Conservation (phyloP, 345 rosid species). For the Brassica nigra region DNA sequence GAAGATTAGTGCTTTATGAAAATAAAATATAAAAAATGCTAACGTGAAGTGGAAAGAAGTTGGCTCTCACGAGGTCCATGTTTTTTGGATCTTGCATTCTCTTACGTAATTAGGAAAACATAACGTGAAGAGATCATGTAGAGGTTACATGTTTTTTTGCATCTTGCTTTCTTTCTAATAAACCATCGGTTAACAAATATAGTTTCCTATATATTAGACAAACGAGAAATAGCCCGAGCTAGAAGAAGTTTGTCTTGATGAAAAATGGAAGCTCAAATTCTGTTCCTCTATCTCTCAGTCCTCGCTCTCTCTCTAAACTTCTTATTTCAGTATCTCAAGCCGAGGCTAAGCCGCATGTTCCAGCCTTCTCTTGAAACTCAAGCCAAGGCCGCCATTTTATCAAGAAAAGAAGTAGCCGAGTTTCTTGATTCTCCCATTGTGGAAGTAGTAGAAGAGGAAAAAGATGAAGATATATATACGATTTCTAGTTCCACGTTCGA, state of each 20-base stretch:
- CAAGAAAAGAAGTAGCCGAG: slow-evolving; percentile 34
- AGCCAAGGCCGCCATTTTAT: slow-evolving; percentile 23
- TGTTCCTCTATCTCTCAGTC: neutral
- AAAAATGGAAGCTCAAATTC: slow-evolving; percentile 23
- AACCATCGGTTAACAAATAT: neutral
- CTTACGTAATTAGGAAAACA: slow-evolving; percentile 22
- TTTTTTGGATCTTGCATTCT: slow-evolving; percentile 29
- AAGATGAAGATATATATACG: neutral
- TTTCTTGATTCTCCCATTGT: slow-evolving; percentile 37
- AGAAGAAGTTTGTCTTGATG: slow-evolving; percentile 24
- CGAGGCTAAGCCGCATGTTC: slow-evolving; percentile 20
- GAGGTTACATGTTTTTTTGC: neutral
- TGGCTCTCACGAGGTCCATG: slow-evolving; percentile 38
- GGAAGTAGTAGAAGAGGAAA: slow-evolving; percentile 25
- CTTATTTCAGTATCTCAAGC: slow-evolving; percentile 17
- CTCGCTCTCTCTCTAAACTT: neutral
- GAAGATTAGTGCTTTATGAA: neutral
- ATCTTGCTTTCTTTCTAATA: neutral
- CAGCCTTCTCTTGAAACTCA: slow-evolving; percentile 32
- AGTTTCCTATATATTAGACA: slow-evolving; percentile 20
- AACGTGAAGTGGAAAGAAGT: slow-evolving; percentile 15
- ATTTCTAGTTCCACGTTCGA: slow-evolving; percentile 42
- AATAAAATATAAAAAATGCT: neutral
- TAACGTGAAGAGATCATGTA: neutral
- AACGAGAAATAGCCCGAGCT: neutral